Base-by-base conservation (phyloP, 306 rosid species). In the Astragalus membranaceus region DNA sequence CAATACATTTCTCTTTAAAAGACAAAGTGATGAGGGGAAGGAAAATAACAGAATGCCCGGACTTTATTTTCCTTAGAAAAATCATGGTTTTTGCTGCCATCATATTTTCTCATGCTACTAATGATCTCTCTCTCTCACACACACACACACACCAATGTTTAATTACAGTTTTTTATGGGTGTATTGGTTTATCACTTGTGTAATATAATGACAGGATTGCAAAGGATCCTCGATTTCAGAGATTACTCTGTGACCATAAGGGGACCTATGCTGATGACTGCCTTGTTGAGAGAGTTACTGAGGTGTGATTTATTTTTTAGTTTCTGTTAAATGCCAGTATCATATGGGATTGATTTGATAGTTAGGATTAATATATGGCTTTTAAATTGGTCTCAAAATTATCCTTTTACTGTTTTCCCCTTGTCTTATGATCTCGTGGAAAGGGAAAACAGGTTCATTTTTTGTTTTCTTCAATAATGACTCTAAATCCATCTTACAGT, bases 211-310 rank as follows among this genome's bases (percentile, higher is more conserved):
- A 55, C 81, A 94, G 97, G 87, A 94, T 94, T 83, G 97, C 98
- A 0, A 94, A 94, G 84, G 96, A 87, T 80, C 97, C 97, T 30
- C 95, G 95, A 70, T 90, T 94, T 79, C 85, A 90, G 83, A 94
- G 96, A 81, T 56, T 90, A 52, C 86, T 81, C 7, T 91, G 98
- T 68, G 80, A 79, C 65, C 98, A 94, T 49, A 90, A 83, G 76
- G 98, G 98, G 75, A 90, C 95, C 6, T 94, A 94, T 77, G 97
- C 96, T 8, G 98, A 90, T 83, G 97, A 90, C 72, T 94, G 98
- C 70, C 70, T 90, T 56, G 97, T 91, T 67, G 87, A 88, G 30
- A 87, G 97, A 81, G 96, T 94, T 70, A 90, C 88, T 39, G 80
- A 81, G 92, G 98, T 88, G 46, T 15, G 76, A 59, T 58, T 62